Conservation (phyloP, 2,329 filamentous ascomycete genomes). For the Penicillium psychrosexuale region DNA sequence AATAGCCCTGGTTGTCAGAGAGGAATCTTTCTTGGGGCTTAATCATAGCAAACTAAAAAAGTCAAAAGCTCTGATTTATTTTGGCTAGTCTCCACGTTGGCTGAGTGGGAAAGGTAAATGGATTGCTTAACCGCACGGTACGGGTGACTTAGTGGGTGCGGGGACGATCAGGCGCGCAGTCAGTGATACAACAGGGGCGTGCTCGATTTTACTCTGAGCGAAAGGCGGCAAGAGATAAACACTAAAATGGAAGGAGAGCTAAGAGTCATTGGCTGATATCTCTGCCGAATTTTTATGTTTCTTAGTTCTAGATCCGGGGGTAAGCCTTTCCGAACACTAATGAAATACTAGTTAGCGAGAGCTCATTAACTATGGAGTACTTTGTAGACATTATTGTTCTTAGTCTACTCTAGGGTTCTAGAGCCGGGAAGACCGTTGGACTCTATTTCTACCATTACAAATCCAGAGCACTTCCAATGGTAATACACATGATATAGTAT, state of each 20-base stretch:
- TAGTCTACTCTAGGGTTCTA: neutral
- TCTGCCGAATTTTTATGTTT: neutral
- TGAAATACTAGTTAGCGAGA: neutral
- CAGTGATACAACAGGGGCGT: too few relatives aligned
- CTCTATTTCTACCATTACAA: neutral
- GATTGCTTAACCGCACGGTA: too few relatives aligned
- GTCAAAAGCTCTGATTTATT: too few relatives aligned
- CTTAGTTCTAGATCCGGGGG: neutral
- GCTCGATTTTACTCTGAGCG: too few relatives aligned
- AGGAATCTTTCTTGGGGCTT: conserved; percentile 7
- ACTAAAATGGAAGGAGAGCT: neutral
- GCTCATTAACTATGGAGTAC: neutral
- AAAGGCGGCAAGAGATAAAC: neutral
- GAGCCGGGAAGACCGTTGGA: neutral
- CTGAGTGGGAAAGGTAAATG: too few relatives aligned
- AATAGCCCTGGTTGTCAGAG: conserved; percentile 18
- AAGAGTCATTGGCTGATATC: neutral
- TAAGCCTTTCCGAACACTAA: neutral
- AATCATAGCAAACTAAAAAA: neutral
- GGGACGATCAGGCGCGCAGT: too few relatives aligned
- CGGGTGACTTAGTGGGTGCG: too few relatives aligned
- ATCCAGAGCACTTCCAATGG: neutral
- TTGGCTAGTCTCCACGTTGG: too few relatives aligned
- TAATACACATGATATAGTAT: neutral
- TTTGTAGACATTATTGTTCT: neutral